Evolutionary conservation across 306 rosid genomes (phyloP).

Genomic region (Ceratonia siliqua): DNA sequence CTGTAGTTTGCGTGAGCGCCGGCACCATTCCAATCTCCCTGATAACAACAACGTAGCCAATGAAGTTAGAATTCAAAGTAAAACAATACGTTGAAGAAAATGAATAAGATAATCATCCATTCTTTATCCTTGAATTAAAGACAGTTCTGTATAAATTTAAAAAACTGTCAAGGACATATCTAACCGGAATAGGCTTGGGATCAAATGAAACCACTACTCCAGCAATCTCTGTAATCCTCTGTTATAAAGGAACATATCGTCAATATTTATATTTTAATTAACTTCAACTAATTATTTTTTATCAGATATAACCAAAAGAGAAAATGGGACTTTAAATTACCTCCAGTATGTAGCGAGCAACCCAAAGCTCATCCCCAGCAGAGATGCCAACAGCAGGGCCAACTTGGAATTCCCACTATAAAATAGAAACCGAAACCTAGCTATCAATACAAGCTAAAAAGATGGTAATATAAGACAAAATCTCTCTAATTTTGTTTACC

Average conservation of each 20-base stretch:
- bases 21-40: conserved; percentile 74
- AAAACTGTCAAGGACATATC: not conserved
- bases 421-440: not conserved
- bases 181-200: conserved; percentile 58
- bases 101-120: not conserved
- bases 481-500: conserved; percentile 26
- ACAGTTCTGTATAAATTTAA: not conserved
- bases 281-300: not conserved
- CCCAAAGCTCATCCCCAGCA: conserved; percentile 63
- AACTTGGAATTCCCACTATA: conserved; percentile 68
- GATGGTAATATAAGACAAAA: not conserved
- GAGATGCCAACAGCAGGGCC: conserved; percentile 60
- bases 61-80: not conserved
- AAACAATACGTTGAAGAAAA: not conserved
- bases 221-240: conserved; percentile 62
- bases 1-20: conserved; percentile 67
- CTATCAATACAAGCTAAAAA: not conserved
- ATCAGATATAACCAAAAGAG: not conserved
- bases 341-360: conserved; percentile 63
- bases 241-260: conserved; percentile 1
- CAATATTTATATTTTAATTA: conserved; percentile 7
- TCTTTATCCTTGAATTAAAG: not conserved
- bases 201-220: conserved; percentile 62
- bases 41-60: not conserved
- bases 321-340: conserved; percentile 26